These are phyloP conservation scores for Candida krabiensis DNA, from an alignment of 805 yeast genomes.

Conservation along the genomic window DNA sequence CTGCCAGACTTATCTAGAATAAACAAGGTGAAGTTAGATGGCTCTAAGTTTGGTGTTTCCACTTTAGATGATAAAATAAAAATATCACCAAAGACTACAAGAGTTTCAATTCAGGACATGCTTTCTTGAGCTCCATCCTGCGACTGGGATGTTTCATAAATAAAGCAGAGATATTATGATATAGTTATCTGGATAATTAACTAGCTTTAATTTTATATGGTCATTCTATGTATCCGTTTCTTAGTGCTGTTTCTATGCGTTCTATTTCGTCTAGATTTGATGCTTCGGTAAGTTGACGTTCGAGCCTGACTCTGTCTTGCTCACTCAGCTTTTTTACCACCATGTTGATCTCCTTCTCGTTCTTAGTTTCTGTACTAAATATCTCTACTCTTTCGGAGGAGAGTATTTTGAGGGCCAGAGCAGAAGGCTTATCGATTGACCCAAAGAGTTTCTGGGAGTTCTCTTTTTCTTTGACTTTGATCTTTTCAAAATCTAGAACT, in stretches of 20 bases:
- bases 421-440: constrained; percentile 25
- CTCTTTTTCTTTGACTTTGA: constrained; percentile 54
- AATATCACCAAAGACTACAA: constrained; percentile 2
- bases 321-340: constrained; percentile 47
- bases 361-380: constrained; percentile 8
- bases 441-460: constrained; percentile 48
- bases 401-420: constrained; percentile 32
- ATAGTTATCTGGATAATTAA: neutral
- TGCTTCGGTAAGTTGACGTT: constrained; percentile 58
- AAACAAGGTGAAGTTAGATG: constrained; percentile 13
- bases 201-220: neutral
- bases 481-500: constrained; percentile 66
- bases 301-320: constrained; percentile 51
- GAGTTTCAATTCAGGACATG: constrained; percentile 23
- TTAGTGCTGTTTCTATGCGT: constrained; percentile 57
- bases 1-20: constrained; percentile 24
- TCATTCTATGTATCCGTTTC: constrained; percentile 33
- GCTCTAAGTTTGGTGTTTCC: constrained; percentile 22
- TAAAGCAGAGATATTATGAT: neutral
- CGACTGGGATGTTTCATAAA: neutral
- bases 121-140: constrained; percentile 13
- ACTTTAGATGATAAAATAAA: constrained; percentile 11
- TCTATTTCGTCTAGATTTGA: constrained; percentile 74
- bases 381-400: constrained; percentile 7
- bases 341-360: constrained; percentile 17